Percentiles rank a stretch among this genome's conserved stretches.
phyloP scores from a whole-genome alignment of 148 eudicot species.

The Amaranthus cruentus region DNA sequence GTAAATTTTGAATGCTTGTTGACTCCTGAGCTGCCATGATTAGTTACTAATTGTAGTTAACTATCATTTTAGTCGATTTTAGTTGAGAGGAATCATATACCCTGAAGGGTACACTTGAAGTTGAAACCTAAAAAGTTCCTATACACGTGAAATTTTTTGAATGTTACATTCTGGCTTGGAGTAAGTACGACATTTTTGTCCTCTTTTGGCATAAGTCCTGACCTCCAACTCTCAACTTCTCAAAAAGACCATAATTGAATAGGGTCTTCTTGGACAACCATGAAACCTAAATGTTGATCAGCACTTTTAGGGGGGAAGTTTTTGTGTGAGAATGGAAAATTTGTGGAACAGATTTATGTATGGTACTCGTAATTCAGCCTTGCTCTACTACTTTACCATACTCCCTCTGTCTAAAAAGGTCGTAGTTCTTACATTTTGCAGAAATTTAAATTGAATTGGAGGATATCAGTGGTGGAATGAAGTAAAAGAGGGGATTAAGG shows the following conservation, averaged over 20 bases:
- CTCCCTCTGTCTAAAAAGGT: no score
- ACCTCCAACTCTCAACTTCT: no score
- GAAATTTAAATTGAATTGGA: no score
- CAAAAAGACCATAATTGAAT: not conserved
- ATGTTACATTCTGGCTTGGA: not conserved
- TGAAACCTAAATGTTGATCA: not conserved
- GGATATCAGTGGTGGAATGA: no score
- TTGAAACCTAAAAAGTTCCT: not conserved
- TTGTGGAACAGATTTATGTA: no score
- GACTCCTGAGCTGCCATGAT: not conserved
- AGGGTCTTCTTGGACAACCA: constrained; percentile 1
- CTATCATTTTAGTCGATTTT: not conserved
- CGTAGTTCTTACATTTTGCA: no score
- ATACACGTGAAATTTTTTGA: not conserved
- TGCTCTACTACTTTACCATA: no score
- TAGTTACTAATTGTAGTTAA: no score
- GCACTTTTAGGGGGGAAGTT: not conserved
- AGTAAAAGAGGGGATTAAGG: no score
- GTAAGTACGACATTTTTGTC: not conserved
- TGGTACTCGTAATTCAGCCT: no score
- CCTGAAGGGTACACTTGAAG: no score
- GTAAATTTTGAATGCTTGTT: not conserved
- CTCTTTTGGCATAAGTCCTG: not conserved
- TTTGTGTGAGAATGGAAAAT: not conserved
- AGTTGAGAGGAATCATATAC: not conserved